Percentiles rank a stretch among this genome's conserved stretches.
Evolutionary conservation across 495 filamentous ascomycete species (phyloP).

Genomic region (Usnea hakonensis): DNA sequence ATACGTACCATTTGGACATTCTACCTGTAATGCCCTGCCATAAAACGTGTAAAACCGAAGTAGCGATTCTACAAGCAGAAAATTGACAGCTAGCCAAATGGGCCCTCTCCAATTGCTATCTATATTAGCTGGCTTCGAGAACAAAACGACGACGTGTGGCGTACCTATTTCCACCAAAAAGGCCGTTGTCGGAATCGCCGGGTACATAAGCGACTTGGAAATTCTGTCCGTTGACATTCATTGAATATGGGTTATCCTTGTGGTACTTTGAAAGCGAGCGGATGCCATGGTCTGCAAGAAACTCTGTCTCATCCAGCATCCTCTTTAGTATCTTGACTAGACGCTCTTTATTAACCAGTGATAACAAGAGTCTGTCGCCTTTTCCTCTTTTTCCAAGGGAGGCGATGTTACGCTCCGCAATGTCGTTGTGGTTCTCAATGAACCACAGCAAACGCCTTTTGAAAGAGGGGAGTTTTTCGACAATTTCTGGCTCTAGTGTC

Average conservation of each 20-base stretch:
- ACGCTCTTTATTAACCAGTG: slow-evolving; percentile 83
- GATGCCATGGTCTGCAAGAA: slow-evolving; percentile 83
- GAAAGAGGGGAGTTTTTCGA: slow-evolving; percentile 88
- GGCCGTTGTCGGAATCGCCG: slow-evolving; percentile 84
- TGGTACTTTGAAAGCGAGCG: slow-evolving; percentile 91
- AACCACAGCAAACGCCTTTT: slow-evolving; percentile 92
- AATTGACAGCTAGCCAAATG: slow-evolving; percentile 95
- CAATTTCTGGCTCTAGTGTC: slow-evolving; percentile 85
- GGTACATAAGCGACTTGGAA: slow-evolving; percentile 87
- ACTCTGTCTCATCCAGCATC: slow-evolving; percentile 93
- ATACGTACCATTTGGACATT: slow-evolving; percentile 61
- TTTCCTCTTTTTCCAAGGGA: slow-evolving; percentile 84
- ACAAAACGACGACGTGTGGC: background rate
- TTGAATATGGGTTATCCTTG: slow-evolving; percentile 80
- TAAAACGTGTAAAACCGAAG: slow-evolving; percentile 95
- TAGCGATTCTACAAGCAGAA: slow-evolving; percentile 84
- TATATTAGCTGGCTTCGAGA: background rate
- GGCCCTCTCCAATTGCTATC: slow-evolving; percentile 86
- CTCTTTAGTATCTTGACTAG: slow-evolving; percentile 75
- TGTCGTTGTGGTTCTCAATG: slow-evolving; percentile 71
- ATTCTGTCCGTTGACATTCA: slow-evolving; percentile 89
- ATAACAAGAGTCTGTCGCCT: slow-evolving; percentile 73
- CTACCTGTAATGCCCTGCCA: slow-evolving; percentile 75
- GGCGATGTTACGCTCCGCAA: slow-evolving; percentile 86
- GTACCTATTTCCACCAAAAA: slow-evolving; percentile 77